A percentile compares a stretch with the other conserved stretches of the same genome.
Conservation (phyloP, 2,329 filamentous ascomycete species). For the Pyrenophora seminiperda region DNA sequence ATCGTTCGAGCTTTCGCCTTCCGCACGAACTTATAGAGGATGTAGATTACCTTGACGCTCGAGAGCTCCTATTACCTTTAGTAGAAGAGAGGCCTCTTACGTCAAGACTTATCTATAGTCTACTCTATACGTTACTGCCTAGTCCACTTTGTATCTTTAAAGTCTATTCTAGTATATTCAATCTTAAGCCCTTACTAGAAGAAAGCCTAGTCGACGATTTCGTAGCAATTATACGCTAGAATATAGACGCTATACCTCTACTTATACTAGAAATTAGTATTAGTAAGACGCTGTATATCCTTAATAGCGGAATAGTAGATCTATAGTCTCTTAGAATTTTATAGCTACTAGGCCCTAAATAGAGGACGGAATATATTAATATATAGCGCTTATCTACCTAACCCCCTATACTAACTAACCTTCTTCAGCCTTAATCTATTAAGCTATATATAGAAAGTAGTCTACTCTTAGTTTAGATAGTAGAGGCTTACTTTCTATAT, state of each 20-base stretch:
- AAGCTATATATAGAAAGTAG: slow-evolving; percentile 1
- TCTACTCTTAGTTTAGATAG: slow-evolving; percentile 6
- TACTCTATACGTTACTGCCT: background rate
- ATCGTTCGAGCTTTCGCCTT: slow-evolving; percentile 1
- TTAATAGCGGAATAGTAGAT: background rate
- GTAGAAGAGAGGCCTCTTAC: slow-evolving; percentile 3
- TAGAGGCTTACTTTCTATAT: background rate
- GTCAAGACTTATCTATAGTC: background rate
- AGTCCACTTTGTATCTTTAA: slow-evolving; percentile 2
- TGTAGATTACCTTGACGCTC: background rate
- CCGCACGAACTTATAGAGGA: slow-evolving; percentile 1
- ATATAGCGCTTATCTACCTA: background rate
- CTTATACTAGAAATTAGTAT: background rate
- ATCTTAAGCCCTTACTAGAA: background rate
- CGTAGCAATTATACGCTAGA: background rate
- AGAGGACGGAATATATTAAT: slow-evolving; percentile 3
- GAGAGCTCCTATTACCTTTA: background rate
- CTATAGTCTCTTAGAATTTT: background rate
- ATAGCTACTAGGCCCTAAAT: background rate
- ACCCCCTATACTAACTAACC: background rate
- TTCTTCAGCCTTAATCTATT: background rate
- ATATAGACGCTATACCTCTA: background rate
- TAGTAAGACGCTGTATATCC: background rate
- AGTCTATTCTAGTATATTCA: background rate
- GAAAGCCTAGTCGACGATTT: background rate